Percentiles rank a stretch among this genome's conserved stretches.
Conservation (phyloP, 2,329 filamentous ascomycete species). For the Metarhizium guizhouense region DNA sequence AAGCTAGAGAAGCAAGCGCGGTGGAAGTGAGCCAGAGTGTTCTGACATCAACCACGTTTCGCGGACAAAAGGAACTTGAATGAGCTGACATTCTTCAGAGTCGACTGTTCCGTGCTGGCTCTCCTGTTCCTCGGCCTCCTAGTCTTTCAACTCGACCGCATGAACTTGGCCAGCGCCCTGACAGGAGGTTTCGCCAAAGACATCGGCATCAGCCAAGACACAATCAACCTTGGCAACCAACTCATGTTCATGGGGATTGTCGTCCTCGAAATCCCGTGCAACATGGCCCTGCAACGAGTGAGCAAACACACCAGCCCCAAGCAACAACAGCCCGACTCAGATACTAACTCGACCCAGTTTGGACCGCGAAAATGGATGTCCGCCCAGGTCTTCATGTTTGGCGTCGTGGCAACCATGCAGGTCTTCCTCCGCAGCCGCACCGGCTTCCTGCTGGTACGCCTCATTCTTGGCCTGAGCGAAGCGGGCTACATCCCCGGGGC, state of each 20-base stretch:
- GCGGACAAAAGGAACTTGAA: not conserved
- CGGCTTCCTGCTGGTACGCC: conserved; percentile 30
- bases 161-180: conserved; percentile 39
- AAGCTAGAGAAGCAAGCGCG: conserved; percentile 1
- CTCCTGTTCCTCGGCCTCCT: conserved; percentile 40
- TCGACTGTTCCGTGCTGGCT: conserved; percentile 24
- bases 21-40: not conserved
- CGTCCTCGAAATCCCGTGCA: conserved; percentile 41
- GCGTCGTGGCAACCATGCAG: conserved; percentile 33
- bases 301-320: conserved; percentile 3
- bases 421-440: conserved; percentile 30
- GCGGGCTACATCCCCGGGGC: conserved; percentile 32
- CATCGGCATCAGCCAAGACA: conserved; percentile 33
- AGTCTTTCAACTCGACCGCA: conserved; percentile 37
- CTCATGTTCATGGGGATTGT: conserved; percentile 43
- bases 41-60: too few relatives aligned
- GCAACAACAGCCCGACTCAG: not conserved
- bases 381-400: conserved; percentile 38
- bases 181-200: conserved; percentile 36
- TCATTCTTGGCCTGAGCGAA: conserved; percentile 27
- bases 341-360: conserved; percentile 17
- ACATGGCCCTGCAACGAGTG: conserved; percentile 30
- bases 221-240: conserved; percentile 43
- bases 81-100: not conserved
- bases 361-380: conserved; percentile 40